These are phyloP conservation scores for Rhynchosporium secalis DNA, from an alignment of 2,329 filamentous ascomycete species.

Conservation along the genomic window DNA sequence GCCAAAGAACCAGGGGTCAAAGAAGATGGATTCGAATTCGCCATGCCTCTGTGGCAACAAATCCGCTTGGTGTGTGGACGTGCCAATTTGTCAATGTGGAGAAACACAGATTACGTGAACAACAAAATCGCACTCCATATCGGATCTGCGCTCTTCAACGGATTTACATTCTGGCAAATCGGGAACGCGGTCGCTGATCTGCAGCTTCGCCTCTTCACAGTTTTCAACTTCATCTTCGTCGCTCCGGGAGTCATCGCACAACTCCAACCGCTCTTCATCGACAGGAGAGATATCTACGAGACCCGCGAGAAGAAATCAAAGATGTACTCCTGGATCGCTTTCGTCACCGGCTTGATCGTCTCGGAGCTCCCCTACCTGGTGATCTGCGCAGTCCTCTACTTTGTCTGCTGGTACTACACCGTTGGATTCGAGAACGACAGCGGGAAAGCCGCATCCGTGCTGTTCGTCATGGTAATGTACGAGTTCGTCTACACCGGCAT, in stretches of 20 bases:
- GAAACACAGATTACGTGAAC: slow-evolving; percentile 59
- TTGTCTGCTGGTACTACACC: slow-evolving; percentile 58
- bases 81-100: slow-evolving; percentile 54
- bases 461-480: slow-evolving; percentile 59
- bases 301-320: slow-evolving; percentile 60
- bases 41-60: slow-evolving; percentile 51
- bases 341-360: slow-evolving; percentile 53
- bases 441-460: slow-evolving; percentile 50
- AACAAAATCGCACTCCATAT: slow-evolving; percentile 55
- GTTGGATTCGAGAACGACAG: slow-evolving; percentile 51
- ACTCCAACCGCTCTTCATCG: slow-evolving; percentile 59
- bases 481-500: slow-evolving; percentile 62
- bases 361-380: slow-evolving; percentile 49
- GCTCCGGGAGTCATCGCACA: slow-evolving; percentile 59
- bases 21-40: slow-evolving; percentile 50
- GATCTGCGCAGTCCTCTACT: slow-evolving; percentile 48
- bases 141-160: slow-evolving; percentile 56
- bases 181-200: slow-evolving; percentile 52
- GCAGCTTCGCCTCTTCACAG: slow-evolving; percentile 57
- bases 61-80: slow-evolving; percentile 47
- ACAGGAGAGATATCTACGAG: slow-evolving; percentile 58
- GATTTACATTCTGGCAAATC: slow-evolving; percentile 62
- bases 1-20: slow-evolving; percentile 39
- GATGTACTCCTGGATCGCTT: slow-evolving; percentile 61
- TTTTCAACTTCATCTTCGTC: slow-evolving; percentile 65